Evolutionary conservation across 257 asterid genomes (phyloP).

Genomic region (Fraxinus anomala): DNA sequence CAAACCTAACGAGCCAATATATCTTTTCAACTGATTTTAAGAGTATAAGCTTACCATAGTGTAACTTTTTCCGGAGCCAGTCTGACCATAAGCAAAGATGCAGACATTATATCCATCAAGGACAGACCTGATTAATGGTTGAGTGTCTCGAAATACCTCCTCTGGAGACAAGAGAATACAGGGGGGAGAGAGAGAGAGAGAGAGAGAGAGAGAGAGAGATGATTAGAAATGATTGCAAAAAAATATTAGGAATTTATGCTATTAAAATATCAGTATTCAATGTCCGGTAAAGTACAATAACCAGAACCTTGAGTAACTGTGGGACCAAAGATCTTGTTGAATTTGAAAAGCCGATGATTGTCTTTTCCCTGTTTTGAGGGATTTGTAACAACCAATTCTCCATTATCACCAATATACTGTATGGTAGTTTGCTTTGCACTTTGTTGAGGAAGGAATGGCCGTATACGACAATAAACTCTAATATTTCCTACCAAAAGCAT

Average conservation of each 20-base stretch:
- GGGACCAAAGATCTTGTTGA: constrained; percentile 57
- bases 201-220: background rate
- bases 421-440: constrained; percentile 8
- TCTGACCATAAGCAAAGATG: constrained; percentile 61
- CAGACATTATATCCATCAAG: constrained; percentile 58
- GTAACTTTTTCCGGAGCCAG: constrained; percentile 47
- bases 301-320: constrained; percentile 45
- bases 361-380: constrained; percentile 52
- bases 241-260: background rate
- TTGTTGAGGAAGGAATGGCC: constrained; percentile 46
- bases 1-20: background rate
- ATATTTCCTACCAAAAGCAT: constrained; percentile 41
- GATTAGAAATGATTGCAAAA: background rate
- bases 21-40: background rate
- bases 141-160: constrained; percentile 50
- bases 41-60: constrained; percentile 37
- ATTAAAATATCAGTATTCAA: background rate
- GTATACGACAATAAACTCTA: constrained; percentile 50
- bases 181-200: background rate
- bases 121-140: constrained; percentile 52
- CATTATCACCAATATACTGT: constrained; percentile 3
- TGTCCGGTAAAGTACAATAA: background rate
- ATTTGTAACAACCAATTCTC: constrained; percentile 33
- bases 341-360: constrained; percentile 48
- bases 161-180: constrained; percentile 32